phyloP scores from a whole-genome alignment of 345 rosid species.

The Mallotus nudiflorus region DNA sequence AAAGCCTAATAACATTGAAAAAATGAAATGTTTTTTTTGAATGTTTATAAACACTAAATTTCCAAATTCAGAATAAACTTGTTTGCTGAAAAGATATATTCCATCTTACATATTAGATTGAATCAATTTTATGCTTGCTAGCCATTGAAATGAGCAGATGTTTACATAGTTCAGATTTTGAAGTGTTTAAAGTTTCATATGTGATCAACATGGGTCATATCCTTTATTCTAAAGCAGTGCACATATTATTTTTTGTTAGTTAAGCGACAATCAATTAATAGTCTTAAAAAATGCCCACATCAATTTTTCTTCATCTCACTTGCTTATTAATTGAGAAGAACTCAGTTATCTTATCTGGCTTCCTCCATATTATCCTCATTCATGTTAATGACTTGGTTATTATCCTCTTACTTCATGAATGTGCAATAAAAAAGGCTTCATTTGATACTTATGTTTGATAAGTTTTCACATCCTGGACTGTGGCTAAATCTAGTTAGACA shows the following conservation, averaged over 20 bases:
- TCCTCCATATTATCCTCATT: no score
- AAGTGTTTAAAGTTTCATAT: not conserved
- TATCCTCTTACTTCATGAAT: not conserved
- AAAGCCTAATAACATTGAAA: no score
- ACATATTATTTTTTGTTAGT: not conserved
- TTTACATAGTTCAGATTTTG: not conserved
- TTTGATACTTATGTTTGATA: not conserved
- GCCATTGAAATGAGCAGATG: not conserved
- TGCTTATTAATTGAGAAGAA: not conserved
- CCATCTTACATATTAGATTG: no score
- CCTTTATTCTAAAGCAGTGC: not conserved
- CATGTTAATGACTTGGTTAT: not conserved
- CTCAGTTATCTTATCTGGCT: not conserved
- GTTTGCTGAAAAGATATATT: no score
- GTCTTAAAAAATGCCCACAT: not conserved
- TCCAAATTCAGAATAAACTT: not conserved
- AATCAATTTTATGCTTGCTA: conserved; percentile 5
- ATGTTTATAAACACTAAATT: not conserved
- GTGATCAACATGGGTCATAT: not conserved
- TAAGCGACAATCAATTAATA: not conserved
- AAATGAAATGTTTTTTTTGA: no score
- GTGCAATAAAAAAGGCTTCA: no score
- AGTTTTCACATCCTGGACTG: not conserved
- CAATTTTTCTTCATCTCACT: not conserved
- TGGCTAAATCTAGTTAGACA: not conserved